Base-by-base conservation (phyloP, 2,329 filamentous ascomycete genomes). In the Cadophora sp. region DNA sequence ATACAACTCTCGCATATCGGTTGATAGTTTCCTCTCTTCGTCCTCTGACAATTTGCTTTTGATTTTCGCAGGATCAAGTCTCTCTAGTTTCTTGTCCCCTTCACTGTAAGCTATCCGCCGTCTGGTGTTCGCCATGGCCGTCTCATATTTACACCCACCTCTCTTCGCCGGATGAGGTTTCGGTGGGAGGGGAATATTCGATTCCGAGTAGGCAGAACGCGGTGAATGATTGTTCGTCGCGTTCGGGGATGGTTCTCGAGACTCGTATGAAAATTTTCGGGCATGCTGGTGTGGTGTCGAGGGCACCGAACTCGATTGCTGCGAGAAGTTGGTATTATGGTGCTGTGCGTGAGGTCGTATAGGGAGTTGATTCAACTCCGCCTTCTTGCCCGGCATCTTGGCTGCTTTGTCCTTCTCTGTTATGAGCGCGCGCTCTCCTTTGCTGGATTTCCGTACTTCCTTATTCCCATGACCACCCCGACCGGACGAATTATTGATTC, bases 251-350 rank as follows among this genome's bases (percentile, higher is more conserved):
- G 93, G 94, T 39, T 89, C 89, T 75, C 87, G 87, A 58, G 94
- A 96, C 77, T 89, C 88, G 74, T 91, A 92, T 2, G 91, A 91
- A 75, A 96, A 91, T 74, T 94, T 90, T 67, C 93, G 89, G 71
- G 94, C 88, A 79, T 92, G 91, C 78, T 97, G 94, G 76, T 95
- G 92, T 9, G 95, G 96, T 3, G 95, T 98, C 0, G 95, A 96
- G 0, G 95, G 95, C 59, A 97, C 92, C 9, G 95, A 98, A 77
- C 86, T 97, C 27, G 95, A 96, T 77, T 96, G 87, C 62, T 89
- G 88, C 56, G 83, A 85, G 66, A 80, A 80, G 71, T 56, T 78
- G 71, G 71, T 87, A 79, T 70, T 84, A 80, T 67, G 83, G 81
- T 71, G 84, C 80, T 77, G 81, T 71, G 73, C 72, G 56, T 74